Evolutionary conservation across 2,329 filamentous ascomycete species (phyloP), one percentile per base, ranked within the genome.

Genomic region (Aspergillus flavus): DNA sequence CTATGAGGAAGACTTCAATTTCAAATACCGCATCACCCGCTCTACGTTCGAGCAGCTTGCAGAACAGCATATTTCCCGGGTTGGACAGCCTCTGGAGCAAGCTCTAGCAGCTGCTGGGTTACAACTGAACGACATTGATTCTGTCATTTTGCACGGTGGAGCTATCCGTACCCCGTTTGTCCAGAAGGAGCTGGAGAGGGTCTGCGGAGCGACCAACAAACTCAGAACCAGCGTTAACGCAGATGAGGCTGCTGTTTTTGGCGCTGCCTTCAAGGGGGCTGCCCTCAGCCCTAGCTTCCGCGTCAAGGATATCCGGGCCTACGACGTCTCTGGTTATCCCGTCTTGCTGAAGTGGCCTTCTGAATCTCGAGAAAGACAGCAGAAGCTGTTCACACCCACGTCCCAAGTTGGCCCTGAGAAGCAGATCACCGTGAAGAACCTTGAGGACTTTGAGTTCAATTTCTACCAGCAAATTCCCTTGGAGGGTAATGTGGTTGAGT

Each of bases 181-280:
- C 12, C 94, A 98, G 78, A 94, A 90, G 79, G 86, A 91, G 71
- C 87, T 99, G 19, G 93, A 97, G 80, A 87, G 88, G 65, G 79
- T 91, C 50, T 86, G 89, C 57, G 91, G 92, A 43, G 86, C 85
- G 21, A 79, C 88, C 9, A 88, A 91, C 58, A 97, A 96, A 83
- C 84, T 99, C 64, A 90, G 93, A 68, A 91, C 90, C 73, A 99
- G 96, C 72, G 95, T 99, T 75, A 99, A 99, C 81, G 91, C 94
- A 12, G 95, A 99, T 73, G 95, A 99, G 80, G 91, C 95, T 28
- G 95, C 95, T 57, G 95, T 96, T 11, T 96, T 98, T 77, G 95
- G 95, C 71, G 94, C 95, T 61, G 94, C 91, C 32, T 98, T 99
- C 85, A 92, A 94, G 75, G 95, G 92, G 57, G 95, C 95, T 58